Percentiles rank a stretch among this genome's conserved stretches.
phyloP scores from a whole-genome alignment of 768 basidiomycete genomes.

The Hypsizygus marmoreus region DNA sequence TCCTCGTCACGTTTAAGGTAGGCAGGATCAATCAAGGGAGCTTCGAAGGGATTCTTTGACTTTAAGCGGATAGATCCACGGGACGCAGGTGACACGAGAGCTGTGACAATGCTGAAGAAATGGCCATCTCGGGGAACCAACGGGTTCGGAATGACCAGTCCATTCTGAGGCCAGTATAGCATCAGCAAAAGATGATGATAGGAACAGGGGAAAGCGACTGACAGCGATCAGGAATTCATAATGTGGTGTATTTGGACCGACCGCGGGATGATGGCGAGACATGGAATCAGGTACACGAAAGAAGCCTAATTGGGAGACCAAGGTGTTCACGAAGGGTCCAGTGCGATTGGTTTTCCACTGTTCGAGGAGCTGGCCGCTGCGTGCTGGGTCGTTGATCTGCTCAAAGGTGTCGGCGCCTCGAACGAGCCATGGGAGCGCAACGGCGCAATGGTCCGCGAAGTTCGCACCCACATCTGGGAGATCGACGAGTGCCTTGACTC shows the following conservation, averaged over 20 bases:
- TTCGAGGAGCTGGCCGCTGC: neutral
- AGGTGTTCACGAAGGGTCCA: neutral
- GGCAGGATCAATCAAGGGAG: slow-evolving; percentile 46
- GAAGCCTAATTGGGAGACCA: neutral
- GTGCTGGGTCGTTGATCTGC: neutral
- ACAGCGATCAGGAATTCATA: neutral
- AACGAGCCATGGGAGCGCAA: slow-evolving; percentile 14
- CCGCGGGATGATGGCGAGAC: neutral
- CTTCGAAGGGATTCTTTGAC: slow-evolving; percentile 40
- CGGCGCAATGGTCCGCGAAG: slow-evolving; percentile 20
- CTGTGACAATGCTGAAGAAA: slow-evolving; percentile 3
- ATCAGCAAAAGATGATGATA: too few relatives aligned
- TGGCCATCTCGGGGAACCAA: slow-evolving; percentile 5
- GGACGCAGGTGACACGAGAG: slow-evolving; percentile 13
- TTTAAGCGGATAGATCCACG: slow-evolving; percentile 24
- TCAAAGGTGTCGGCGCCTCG: slow-evolving; percentile 3
- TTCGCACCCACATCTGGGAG: slow-evolving; percentile 25
- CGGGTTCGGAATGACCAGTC: neutral
- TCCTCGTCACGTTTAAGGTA: slow-evolving; percentile 30
- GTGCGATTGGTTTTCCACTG: neutral
- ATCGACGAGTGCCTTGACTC: slow-evolving; percentile 15
- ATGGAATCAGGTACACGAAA: neutral
- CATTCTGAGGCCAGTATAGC: neutral
- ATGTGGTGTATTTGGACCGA: neutral
- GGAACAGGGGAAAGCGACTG: too few relatives aligned